These are phyloP conservation scores for Saxophila tyrrhenica DNA, from an alignment of 495 filamentous ascomycete genomes.

Conservation along the genomic window DNA sequence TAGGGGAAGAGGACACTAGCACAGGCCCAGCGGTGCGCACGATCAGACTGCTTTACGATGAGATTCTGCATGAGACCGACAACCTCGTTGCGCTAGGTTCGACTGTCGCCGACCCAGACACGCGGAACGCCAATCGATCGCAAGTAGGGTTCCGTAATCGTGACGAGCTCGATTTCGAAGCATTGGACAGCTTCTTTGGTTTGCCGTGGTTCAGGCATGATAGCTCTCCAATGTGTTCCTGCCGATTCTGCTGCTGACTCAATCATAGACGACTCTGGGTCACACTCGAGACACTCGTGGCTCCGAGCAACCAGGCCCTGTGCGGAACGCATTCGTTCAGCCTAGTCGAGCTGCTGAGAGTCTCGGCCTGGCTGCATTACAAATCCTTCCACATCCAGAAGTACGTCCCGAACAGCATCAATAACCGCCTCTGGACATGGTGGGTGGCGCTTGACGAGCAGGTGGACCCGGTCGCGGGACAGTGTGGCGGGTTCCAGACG, in stretches of 20 bases:
- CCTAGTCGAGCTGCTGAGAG: too few species aligned
- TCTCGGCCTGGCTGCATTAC: not conserved
- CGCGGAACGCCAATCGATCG: not conserved
- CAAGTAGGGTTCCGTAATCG: not conserved
- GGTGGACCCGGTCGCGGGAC: not conserved
- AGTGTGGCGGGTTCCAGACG: not conserved
- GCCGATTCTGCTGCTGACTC: not conserved
- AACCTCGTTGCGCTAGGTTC: not conserved
- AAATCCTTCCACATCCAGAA: not conserved
- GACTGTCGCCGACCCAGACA: not conserved
- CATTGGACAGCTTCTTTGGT: not conserved
- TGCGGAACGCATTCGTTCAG: too few species aligned
- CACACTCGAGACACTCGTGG: not conserved
- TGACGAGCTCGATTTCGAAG: not conserved
- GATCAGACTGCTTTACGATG: not conserved
- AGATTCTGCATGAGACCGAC: not conserved
- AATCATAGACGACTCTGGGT: not conserved
- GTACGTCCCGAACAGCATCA: too few species aligned
- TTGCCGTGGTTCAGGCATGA: not conserved
- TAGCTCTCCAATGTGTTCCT: not conserved
- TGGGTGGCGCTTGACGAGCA: not conserved
- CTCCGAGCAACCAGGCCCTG: not conserved
- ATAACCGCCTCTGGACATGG: not conserved
- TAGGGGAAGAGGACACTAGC: not conserved
- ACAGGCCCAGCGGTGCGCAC: not conserved